Base-by-base conservation (phyloP, 2,329 filamentous ascomycete genomes). In the Trichoderma oligosporum region DNA sequence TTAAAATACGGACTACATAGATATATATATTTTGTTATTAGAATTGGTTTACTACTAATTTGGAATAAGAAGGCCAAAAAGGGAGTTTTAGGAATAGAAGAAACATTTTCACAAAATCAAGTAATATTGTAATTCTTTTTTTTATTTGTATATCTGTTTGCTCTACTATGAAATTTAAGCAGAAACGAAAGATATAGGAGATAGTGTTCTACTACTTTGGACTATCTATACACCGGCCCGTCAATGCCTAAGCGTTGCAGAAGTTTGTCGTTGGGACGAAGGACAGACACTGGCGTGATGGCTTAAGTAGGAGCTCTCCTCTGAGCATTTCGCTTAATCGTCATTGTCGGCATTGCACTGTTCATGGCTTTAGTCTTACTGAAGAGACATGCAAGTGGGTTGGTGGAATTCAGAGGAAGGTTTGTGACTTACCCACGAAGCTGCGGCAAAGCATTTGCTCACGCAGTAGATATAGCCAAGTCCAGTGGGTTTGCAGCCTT, bases 381-480 rank as follows among this genome's bases (percentile, higher is more conserved):
- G 42, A 45, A 45, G 42, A 12, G n/a, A 29, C 42, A 45, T 29
- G n/a, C 42, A 9, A 45, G 42, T 31, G n/a, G 42, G n/a, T 12
- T 18, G 29, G 16, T 29, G n/a, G 7, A 45, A 45, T 45, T 29
- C 7, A 8, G 42, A n/a, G 42, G 4, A 18, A 45, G 5, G 8
- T 45, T 45, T 45, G 5, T 45, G 2, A 45, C 42, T 45, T 7
- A 45, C 42, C 42, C 42, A 45, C 25, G 24, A n/a, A n/a, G n/a
- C n/a, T n/a, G n/a, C 12, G 12, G 42, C 42, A 8, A 27, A 27
- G 42, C 42, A 45, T 24, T 2, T 7, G 42, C 42, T 45, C 42
- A 45, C 42, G 42, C 42, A 45, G 42, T 45, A 45, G n/a, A 45
- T 45, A 9, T 45, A 45, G 25, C n/a, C 42, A 18, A 45, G 42